Percentiles rank a stretch among this genome's conserved stretches.
These are phyloP conservation scores for Kalaharituber pfeilii DNA, from an alignment of 2,329 filamentous ascomycete species.

Conservation along the genomic window DNA sequence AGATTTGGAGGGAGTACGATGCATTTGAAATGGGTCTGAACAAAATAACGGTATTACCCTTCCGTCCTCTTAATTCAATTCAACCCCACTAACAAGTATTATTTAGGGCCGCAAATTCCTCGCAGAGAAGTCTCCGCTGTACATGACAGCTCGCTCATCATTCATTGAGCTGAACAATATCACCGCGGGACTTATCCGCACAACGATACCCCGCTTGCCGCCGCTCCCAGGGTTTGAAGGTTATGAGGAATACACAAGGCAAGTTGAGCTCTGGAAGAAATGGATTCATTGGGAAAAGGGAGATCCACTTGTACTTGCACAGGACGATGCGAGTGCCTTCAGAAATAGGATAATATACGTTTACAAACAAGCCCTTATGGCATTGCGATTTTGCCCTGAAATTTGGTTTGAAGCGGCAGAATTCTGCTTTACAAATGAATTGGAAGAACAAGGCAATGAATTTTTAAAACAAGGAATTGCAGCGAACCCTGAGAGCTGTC, in stretches of 20 bases:
- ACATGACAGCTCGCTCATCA: slow-evolving; percentile 89
- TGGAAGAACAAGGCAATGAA: slow-evolving; percentile 40
- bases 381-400: slow-evolving; percentile 83
- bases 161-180: slow-evolving; percentile 84
- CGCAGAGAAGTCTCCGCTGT: slow-evolving; percentile 77
- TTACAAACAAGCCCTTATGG: slow-evolving; percentile 88
- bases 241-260: slow-evolving; percentile 62
- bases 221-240: slow-evolving; percentile 76
- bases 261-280: slow-evolving; percentile 75
- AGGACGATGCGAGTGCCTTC: slow-evolving; percentile 61
- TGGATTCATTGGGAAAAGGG: slow-evolving; percentile 95
- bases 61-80: background rate
- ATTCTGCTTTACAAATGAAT: slow-evolving; percentile 21
- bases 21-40: slow-evolving; percentile 88
- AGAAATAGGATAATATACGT: slow-evolving; percentile 69
- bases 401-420: slow-evolving; percentile 45
- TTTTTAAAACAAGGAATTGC: slow-evolving; percentile 67
- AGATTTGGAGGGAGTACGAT: slow-evolving; percentile 93
- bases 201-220: slow-evolving; percentile 62
- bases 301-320: slow-evolving; percentile 63
- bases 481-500: slow-evolving; percentile 83
- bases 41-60: slow-evolving; percentile 57
- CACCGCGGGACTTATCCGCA: slow-evolving; percentile 56
- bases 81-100: background rate
- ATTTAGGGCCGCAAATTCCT: slow-evolving; percentile 78